These are phyloP conservation scores for Colletotrichum tropicale DNA, from an alignment of 2,329 filamentous ascomycete species.

Conservation along the genomic window DNA sequence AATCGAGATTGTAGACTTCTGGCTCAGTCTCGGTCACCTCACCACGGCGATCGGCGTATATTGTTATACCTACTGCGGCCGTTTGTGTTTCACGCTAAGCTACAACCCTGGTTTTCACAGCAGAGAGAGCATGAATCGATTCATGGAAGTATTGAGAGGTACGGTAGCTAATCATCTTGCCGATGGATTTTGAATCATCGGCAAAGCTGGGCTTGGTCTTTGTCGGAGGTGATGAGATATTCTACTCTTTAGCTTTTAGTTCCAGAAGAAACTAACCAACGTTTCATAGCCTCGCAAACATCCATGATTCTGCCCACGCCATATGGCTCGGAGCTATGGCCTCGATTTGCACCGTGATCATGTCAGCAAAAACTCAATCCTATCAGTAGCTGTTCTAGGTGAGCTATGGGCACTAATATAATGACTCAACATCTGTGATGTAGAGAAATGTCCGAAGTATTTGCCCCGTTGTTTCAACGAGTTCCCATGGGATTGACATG, in stretches of 20 bases:
- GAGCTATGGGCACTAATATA: neutral
- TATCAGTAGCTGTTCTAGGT: neutral
- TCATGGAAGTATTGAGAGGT: neutral
- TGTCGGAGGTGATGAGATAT: neutral
- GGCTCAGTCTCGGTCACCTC: neutral
- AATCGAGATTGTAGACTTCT: neutral
- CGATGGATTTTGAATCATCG: neutral
- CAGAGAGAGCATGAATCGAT: neutral
- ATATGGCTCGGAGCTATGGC: neutral
- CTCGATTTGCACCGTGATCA: neutral
- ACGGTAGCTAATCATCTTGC: neutral
- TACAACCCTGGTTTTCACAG: conserved; percentile 5
- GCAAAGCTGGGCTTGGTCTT: neutral
- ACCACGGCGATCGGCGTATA: neutral
- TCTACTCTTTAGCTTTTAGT: neutral
- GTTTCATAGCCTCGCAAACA: neutral
- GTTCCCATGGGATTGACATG: neutral
- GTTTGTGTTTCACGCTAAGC: neutral
- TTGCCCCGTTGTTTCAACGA: neutral
- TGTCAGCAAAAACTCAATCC: neutral
- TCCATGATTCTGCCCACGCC: neutral
- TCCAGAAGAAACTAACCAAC: neutral
- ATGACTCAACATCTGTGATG: neutral
- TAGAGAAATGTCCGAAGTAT: neutral
- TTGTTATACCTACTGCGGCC: neutral